A percentile compares a stretch with the other conserved stretches of the same genome.
Conservation (phyloP, 768 basidiomycete genomes). For the Pholiota conissans region DNA sequence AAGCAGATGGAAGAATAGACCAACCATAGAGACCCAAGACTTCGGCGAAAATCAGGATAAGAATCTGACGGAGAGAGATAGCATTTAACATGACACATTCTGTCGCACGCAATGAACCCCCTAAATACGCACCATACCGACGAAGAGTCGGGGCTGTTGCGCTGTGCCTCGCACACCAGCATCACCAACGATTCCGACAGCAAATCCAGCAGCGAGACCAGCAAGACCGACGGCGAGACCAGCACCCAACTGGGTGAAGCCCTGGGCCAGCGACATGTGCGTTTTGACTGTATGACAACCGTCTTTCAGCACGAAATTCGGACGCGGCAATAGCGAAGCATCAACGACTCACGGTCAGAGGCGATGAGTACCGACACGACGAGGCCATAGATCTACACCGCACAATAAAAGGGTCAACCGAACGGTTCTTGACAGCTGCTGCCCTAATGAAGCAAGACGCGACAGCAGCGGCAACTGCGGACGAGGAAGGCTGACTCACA, state of each 20-base stretch:
- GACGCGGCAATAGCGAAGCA: background rate
- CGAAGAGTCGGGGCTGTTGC: constrained; percentile 85
- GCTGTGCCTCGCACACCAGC: constrained; percentile 98
- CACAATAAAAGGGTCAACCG: constrained; percentile 1
- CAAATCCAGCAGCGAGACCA: constrained; percentile 96
- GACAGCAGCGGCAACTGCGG: constrained; percentile 5
- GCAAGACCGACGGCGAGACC: constrained; percentile 87
- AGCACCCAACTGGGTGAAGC: constrained; percentile 92
- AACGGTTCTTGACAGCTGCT: background rate
- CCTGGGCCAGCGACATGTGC: constrained; percentile 88
- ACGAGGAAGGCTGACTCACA: constrained; percentile 50
- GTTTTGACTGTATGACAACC: constrained; percentile 56
- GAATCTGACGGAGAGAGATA: constrained; percentile 51
- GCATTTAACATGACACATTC: background rate
- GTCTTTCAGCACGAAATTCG: background rate
- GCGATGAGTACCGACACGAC: constrained; percentile 99
- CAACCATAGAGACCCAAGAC: constrained; percentile 88
- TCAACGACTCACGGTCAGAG: constrained; percentile 64
- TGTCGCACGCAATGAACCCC: background rate
- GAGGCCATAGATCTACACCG: constrained; percentile 85
- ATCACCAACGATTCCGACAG: constrained; percentile 98
- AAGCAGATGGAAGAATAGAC: constrained; percentile 8
- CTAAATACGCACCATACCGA: constrained; percentile 74
- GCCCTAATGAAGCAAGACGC: background rate
- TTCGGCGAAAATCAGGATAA: constrained; percentile 98